Conservation (phyloP, 1,284 basidiomycete species). For the Rhodotorula sp. region DNA sequence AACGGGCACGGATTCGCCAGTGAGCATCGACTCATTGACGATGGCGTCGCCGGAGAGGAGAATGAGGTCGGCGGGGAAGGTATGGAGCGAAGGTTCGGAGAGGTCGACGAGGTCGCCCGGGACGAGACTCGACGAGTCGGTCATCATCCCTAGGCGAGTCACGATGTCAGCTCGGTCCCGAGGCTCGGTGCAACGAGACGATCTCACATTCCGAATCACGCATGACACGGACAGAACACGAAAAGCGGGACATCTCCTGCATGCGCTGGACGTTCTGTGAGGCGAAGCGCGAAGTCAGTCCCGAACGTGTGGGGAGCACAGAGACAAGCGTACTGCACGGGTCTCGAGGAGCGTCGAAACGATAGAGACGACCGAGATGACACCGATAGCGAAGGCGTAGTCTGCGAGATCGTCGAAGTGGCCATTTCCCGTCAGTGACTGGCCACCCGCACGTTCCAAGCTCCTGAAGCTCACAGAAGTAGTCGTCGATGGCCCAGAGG, state of each 20-base stretch:
- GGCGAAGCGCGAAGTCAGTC: too few species aligned
- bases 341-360: conserved; percentile 87
- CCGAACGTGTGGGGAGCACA: too few species aligned
- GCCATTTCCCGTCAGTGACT: too few species aligned
- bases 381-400: conserved; percentile 96
- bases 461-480: conserved; percentile 48
- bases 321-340: conserved; percentile 62
- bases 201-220: conserved; percentile 70
- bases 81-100: conserved; percentile 67
- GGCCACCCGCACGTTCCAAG: too few species aligned
- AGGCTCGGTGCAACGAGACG: conserved; percentile 15
- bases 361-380: conserved; percentile 86
- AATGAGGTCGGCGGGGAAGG: conserved; percentile 88
- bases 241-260: conserved; percentile 94
- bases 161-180: conserved; percentile 22
- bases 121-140: conserved; percentile 77
- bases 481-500: conserved; percentile 88
- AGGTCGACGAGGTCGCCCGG: conserved; percentile 93
- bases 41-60: conserved; percentile 94
- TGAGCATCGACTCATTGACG: conserved; percentile 98
- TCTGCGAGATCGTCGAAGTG: conserved; percentile 61
- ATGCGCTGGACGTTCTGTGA: conserved; percentile 78
- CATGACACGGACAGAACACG: conserved; percentile 73
- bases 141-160: conserved; percentile 60
- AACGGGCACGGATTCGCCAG: conserved; percentile 91